Evolutionary conservation across 202 grass and related monocot genomes (phyloP), one percentile per base, ranked within the genome.

Genomic region (Setaria italica): DNA sequence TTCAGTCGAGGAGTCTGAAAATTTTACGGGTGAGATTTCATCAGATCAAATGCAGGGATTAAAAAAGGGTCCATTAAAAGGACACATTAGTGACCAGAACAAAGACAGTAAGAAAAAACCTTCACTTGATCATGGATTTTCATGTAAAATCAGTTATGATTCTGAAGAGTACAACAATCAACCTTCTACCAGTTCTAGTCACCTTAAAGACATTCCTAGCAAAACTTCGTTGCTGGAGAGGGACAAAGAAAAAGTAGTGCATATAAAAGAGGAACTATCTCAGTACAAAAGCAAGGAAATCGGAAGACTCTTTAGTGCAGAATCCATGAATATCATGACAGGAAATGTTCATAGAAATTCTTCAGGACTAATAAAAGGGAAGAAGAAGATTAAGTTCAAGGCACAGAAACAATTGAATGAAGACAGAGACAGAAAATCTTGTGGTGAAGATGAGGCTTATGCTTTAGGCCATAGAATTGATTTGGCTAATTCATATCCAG

Each of bases 321-420:
- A 87, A 66, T 88, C 74, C 46, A 55, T 85, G 35, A 82, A 88
- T 59, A 75, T 29, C 21, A 62, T 42, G 56, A 55, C 55, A 77
- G 63, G 71, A 71, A 88, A 49, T 85, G 56, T 34, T 77, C 70
- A 25, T 25, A 34, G 15, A 59, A 91, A 91, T 84, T 84, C 77
- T 72, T 85, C 65, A 67, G 85, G 57, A 72, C 19, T 85, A 39
- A 83, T 62, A 41, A 88, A 87, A 71, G 83, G 70, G 71, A 95
- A 90, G 57, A 94, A 85, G 71, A 88, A 92, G 76, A 35, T 85
- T 32, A 96, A 87, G 86, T 51, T 79, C 64, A 95, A 94, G 78
- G 49, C 81, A 48, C 80, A 81, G 57, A 91, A 91, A 81, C 84
- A 92, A 13, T 67, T 80, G 53, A 82, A 62, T 25, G 57, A 70